phyloP scores from a whole-genome alignment of 805 yeast species.

The Candida incommunis region DNA sequence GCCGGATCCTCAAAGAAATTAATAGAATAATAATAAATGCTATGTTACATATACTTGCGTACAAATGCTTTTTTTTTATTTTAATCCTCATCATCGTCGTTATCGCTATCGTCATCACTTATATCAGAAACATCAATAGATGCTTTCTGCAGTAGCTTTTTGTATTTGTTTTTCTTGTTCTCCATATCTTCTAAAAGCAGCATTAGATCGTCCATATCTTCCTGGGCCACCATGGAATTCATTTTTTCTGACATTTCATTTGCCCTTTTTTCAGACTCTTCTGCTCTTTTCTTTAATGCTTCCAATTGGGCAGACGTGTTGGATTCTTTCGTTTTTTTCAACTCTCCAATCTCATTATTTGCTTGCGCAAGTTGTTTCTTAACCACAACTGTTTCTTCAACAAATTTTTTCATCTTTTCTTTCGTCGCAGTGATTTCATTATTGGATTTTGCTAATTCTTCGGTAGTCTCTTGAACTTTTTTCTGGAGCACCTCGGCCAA shows the following conservation, averaged over 20 bases:
- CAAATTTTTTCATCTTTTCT: too few species aligned
- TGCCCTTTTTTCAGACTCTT: slow-evolving; percentile 7
- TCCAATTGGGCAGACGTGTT: too few species aligned
- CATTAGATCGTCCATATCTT: slow-evolving; percentile 62
- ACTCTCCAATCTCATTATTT: too few species aligned
- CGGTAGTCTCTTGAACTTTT: too few species aligned
- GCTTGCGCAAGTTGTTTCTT: too few species aligned
- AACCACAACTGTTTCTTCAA: too few species aligned
- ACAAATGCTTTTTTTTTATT: slow-evolving; percentile 24
- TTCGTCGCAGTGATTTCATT: too few species aligned
- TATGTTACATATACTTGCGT: not conserved
- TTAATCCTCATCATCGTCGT: slow-evolving; percentile 27
- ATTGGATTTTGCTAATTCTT: too few species aligned
- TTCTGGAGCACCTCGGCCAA: too few species aligned
- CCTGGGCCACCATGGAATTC: slow-evolving; percentile 28
- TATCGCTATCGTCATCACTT: slow-evolving; percentile 52
- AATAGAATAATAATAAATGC: not conserved
- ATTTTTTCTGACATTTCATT: slow-evolving; percentile 9
- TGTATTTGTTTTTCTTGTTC: slow-evolving; percentile 46
- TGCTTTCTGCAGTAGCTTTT: slow-evolving; percentile 31
- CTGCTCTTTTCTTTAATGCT: not conserved
- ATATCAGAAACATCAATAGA: slow-evolving; percentile 63
- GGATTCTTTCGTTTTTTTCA: too few species aligned
- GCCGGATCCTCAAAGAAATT: slow-evolving; percentile 21
- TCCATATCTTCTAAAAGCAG: slow-evolving; percentile 65